phyloP scores from a whole-genome alignment of 768 basidiomycete genomes.

The Boletus eberwhitei region DNA sequence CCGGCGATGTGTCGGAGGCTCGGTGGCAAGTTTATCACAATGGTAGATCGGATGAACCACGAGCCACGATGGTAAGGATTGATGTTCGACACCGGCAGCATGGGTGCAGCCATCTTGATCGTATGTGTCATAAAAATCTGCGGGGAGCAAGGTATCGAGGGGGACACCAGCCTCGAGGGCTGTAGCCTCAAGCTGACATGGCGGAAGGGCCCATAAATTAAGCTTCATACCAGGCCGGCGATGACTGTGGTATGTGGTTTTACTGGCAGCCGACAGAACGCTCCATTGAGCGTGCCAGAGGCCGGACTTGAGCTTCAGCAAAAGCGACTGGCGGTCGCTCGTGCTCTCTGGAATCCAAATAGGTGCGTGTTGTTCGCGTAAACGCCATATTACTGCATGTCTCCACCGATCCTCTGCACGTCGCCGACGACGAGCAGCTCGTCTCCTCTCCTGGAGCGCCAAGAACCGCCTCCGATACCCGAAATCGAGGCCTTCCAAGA shows the following conservation, averaged over 20 bases:
- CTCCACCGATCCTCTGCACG: constrained; percentile 55
- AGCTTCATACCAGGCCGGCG: constrained; percentile 51
- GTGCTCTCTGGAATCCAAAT: constrained; percentile 50
- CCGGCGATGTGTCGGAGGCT: constrained; percentile 52
- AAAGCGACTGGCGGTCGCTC: constrained; percentile 2
- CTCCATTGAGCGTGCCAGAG: constrained; percentile 12
- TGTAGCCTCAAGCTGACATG: constrained; percentile 53
- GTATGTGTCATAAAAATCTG: constrained; percentile 28
- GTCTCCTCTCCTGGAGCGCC: constrained; percentile 44
- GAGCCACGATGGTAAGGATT: constrained; percentile 16
- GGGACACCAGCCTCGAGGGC: constrained; percentile 69
- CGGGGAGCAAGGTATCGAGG: constrained; percentile 48
- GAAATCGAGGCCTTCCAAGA: constrained; percentile 71
- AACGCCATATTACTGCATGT: constrained; percentile 59
- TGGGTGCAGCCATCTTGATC: not conserved
- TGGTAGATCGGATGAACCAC: constrained; percentile 20
- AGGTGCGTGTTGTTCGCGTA: constrained; percentile 46
- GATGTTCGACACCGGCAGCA: not conserved
- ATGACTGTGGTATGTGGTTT: constrained; percentile 5
- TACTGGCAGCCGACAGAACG: not conserved
- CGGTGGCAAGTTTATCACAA: constrained; percentile 3
- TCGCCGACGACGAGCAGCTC: constrained; percentile 38
- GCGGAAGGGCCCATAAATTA: constrained; percentile 59
- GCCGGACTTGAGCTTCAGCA: constrained; percentile 4
- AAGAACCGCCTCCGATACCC: constrained; percentile 55